phyloP scores from a whole-genome alignment of 1,284 basidiomycete species.

The Malassezia equina region DNA sequence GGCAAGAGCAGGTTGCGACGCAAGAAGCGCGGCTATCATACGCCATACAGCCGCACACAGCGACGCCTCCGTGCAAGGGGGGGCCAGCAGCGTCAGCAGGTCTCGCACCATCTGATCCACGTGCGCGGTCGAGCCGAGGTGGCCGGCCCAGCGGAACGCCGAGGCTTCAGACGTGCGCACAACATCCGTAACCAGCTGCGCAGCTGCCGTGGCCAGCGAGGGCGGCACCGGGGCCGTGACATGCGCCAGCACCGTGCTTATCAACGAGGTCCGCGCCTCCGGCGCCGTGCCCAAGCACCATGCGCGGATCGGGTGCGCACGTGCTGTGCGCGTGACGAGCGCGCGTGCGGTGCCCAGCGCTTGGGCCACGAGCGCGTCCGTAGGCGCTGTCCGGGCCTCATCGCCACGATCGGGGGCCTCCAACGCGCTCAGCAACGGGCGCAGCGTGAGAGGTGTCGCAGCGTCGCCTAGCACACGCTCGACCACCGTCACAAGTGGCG shows the following conservation, averaged over 20 bases:
- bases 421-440: constrained; percentile 62
- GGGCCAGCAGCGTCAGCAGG: constrained; percentile 31
- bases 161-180: constrained; percentile 13
- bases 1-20: constrained; percentile 77
- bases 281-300: not conserved
- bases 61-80: constrained; percentile 57
- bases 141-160: constrained; percentile 27
- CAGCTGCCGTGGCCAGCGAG: constrained; percentile 27
- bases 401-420: constrained; percentile 47
- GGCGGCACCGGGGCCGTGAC: constrained; percentile 23
- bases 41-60: constrained; percentile 68
- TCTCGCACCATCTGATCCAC: constrained; percentile 29
- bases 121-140: constrained; percentile 44
- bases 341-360: constrained; percentile 54
- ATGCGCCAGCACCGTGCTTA: constrained; percentile 20
- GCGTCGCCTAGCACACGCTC: constrained; percentile 62
- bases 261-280: constrained; percentile 16
- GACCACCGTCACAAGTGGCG: constrained; percentile 50
- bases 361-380: constrained; percentile 61
- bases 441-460: constrained; percentile 60
- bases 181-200: constrained; percentile 28
- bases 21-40: constrained; percentile 69
- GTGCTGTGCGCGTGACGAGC: constrained; percentile 19
- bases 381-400: constrained; percentile 51
- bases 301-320: not conserved